Conservation (phyloP, 2,329 filamentous ascomycete species). For the Nemania abortiva region DNA sequence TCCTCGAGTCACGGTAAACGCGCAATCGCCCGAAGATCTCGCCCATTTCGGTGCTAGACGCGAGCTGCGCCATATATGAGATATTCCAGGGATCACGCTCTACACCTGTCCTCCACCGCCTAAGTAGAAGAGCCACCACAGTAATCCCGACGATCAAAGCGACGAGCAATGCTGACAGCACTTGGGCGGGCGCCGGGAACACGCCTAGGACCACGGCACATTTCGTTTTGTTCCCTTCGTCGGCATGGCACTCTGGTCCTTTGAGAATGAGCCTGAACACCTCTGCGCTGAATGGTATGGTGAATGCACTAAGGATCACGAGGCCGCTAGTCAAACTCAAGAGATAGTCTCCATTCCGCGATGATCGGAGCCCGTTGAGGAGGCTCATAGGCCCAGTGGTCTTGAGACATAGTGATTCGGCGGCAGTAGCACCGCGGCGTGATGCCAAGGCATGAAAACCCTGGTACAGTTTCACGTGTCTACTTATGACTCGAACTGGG, state of each 20-base stretch:
- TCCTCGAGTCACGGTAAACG: background rate
- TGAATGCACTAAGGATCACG: conserved; percentile 52
- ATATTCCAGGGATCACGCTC: conserved; percentile 58
- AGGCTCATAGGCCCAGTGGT: conserved; percentile 56
- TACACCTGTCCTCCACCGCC: conserved; percentile 55
- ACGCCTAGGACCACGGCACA: conserved; percentile 55
- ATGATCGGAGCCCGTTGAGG: conserved; percentile 51
- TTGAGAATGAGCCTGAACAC: conserved; percentile 55
- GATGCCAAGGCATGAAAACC: conserved; percentile 59
- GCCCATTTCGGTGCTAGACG: conserved; percentile 42
- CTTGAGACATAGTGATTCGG: conserved; percentile 58
- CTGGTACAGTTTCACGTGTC: conserved; percentile 54
- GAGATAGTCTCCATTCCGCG: conserved; percentile 53
- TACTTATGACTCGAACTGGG: conserved; percentile 55
- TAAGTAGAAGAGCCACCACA: conserved; percentile 48
- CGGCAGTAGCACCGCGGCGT: conserved; percentile 54
- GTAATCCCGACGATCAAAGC: conserved; percentile 50
- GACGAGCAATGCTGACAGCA: conserved; percentile 51
- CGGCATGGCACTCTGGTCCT: conserved; percentile 48
- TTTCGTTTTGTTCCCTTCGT: conserved; percentile 34
- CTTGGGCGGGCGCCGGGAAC: conserved; percentile 49
- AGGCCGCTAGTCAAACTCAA: conserved; percentile 55
- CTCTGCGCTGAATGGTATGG: conserved; percentile 57
- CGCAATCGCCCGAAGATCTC: conserved; percentile 40
- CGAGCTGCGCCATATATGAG: conserved; percentile 53